These are phyloP conservation scores for Noccaea caerulescens DNA, from an alignment of 345 rosid genomes.

Conservation along the genomic window DNA sequence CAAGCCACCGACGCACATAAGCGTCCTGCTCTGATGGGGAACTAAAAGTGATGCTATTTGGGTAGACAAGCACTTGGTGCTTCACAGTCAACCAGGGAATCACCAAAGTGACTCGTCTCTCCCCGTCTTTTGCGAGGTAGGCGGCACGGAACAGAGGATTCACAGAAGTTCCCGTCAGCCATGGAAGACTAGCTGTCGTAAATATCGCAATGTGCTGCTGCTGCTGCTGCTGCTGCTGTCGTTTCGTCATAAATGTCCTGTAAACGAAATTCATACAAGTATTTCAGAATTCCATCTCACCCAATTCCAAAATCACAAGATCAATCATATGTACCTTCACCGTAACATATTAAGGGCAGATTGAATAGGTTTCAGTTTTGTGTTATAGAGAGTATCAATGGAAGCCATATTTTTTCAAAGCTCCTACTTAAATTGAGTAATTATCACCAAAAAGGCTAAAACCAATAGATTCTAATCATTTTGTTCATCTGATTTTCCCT, in stretches of 20 bases:
- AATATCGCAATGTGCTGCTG: constrained; percentile 68
- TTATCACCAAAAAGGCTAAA: background rate
- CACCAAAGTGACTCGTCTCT: constrained; percentile 73
- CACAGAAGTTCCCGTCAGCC: constrained; percentile 98
- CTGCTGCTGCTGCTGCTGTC: constrained; percentile 40
- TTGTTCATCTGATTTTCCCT: background rate
- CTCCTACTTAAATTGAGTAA: background rate
- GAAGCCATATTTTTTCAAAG: background rate
- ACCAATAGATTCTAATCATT: background rate
- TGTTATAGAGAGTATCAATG: background rate
- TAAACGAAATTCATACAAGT: background rate
- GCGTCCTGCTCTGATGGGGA: constrained; percentile 75
- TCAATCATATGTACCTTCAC: background rate
- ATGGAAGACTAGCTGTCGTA: constrained; percentile 95
- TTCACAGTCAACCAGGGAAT: constrained; percentile 87
- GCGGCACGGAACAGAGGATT: constrained; percentile 97
- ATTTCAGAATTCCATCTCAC: background rate
- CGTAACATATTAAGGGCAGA: background rate
- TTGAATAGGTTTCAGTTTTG: background rate
- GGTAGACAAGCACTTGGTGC: constrained; percentile 79
- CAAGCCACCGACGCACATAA: constrained; percentile 77
- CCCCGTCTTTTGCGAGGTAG: constrained; percentile 77
- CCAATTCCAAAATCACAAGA: constrained; percentile 5
- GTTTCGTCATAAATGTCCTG: constrained; percentile 54
- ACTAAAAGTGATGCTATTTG: constrained; percentile 55